Conservation (phyloP, 2,329 filamentous ascomycete species). For the Xylariaceae sp. region DNA sequence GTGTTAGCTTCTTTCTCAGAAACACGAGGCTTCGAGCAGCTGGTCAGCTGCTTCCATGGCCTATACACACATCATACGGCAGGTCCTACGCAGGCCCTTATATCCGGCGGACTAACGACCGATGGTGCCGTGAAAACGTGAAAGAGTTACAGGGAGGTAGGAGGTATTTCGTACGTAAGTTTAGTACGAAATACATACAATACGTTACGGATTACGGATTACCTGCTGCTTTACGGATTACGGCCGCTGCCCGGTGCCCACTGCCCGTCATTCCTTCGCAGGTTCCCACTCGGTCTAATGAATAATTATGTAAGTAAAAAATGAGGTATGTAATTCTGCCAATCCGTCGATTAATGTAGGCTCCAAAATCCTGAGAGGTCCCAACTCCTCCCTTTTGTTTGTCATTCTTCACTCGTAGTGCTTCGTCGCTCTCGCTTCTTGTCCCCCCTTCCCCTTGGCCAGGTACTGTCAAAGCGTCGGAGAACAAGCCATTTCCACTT, state of each 20-base stretch:
- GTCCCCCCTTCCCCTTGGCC: background rate
- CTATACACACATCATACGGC: background rate
- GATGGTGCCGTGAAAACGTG: too few species aligned
- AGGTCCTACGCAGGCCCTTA: background rate
- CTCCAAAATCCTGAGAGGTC: background rate
- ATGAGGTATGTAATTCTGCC: background rate
- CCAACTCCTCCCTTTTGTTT: constrained; percentile 1
- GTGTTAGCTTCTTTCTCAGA: background rate
- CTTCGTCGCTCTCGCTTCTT: background rate
- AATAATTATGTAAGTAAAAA: background rate
- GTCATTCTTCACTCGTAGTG: constrained; percentile 6
- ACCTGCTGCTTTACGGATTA: too few species aligned
- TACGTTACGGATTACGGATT: too few species aligned
- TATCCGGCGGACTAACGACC: background rate
- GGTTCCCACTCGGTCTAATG: background rate
- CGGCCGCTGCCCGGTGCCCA: background rate
- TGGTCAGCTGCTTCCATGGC: constrained; percentile 14
- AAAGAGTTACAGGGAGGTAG: too few species aligned
- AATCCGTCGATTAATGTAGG: too few species aligned
- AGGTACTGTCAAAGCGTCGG: background rate
- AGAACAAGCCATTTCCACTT: background rate
- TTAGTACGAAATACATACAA: background rate
- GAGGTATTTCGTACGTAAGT: background rate
- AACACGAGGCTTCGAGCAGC: constrained; percentile 19
- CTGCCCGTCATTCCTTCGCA: background rate